A percentile compares a stretch with the other conserved stretches of the same genome.
Conservation (phyloP, 2,329 filamentous ascomycete genomes). For the Bipolaris gigantea region DNA sequence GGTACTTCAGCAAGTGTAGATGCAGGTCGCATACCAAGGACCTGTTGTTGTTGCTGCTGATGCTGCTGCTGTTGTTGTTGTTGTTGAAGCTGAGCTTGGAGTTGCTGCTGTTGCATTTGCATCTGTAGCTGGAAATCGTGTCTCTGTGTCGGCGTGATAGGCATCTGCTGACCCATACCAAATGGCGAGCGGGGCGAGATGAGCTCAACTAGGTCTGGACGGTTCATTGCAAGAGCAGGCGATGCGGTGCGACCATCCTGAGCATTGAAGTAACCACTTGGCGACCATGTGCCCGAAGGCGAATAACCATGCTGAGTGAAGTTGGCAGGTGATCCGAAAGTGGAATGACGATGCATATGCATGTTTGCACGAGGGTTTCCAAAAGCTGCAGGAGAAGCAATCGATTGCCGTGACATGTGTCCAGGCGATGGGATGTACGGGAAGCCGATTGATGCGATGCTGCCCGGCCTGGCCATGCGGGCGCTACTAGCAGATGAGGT, state of each 20-base stretch:
- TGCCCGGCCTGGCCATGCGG: conserved; percentile 58
- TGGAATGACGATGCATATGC: conserved; percentile 72
- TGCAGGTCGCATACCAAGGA: conserved; percentile 50
- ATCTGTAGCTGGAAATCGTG: conserved; percentile 50
- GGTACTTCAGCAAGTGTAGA: conserved; percentile 67
- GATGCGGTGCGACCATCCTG: conserved; percentile 49
- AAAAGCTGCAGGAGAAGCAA: conserved; percentile 73
- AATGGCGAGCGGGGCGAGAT: conserved; percentile 64
- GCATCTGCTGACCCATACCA: conserved; percentile 51
- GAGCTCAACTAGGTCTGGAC: conserved; percentile 42
- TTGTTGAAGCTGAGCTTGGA: conserved; percentile 55
- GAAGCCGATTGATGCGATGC: conserved; percentile 61
- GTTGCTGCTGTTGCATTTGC: conserved; percentile 55
- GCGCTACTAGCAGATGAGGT: conserved; percentile 77
- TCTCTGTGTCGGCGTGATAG: conserved; percentile 42
- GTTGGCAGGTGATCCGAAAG: conserved; percentile 68
- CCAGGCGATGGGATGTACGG: conserved; percentile 58
- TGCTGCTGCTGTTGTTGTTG: conserved; percentile 50
- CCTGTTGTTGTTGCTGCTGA: conserved; percentile 47
- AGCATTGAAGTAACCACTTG: conserved; percentile 42
- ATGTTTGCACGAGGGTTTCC: conserved; percentile 54
- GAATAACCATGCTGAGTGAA: conserved; percentile 65
- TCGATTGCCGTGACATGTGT: conserved; percentile 63
- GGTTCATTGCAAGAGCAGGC: conserved; percentile 44
- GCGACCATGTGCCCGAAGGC: conserved; percentile 51